Evolutionary conservation across 441 rosid genomes (phyloP), one percentile per base, ranked within the genome.

Genomic region (Geranium incanum): DNA sequence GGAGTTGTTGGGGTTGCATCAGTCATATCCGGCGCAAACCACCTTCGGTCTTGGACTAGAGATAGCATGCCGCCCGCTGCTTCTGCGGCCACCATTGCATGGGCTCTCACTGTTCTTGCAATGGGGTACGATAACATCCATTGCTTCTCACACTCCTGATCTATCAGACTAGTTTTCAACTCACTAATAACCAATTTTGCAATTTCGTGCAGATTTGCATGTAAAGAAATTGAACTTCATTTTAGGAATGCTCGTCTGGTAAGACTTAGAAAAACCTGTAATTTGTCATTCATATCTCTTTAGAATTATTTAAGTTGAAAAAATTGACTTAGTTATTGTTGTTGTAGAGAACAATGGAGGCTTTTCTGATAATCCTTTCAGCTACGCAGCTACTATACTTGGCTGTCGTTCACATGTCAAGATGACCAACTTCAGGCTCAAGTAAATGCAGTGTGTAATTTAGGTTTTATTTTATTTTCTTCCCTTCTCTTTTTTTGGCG

Each of bases 271-370:
- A 21, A 21, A 21, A 21, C 33, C 33, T 1, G 33, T 28, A 28
- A 28, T 28, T 28, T 28, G 33, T 28, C 33, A 28, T 28, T 28
- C 33, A 28, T 28, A 0, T 28, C 33, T 28, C 1, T 28, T 28
- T 28, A 28, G 33, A 28, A 28, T 28, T 28, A 28, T 28, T 1
- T 28, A 28, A 28, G 33, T 28, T 2, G 68, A 15, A 6, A 48
- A 15, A 0, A 65, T 55, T 1, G 5, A 8, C 33, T 3, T 48
- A 28, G 0, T 52, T 5, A n/a, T 74, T 75, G 60, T 78, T 1
- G n/a, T 62, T 19, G 87, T 87, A 94, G 97, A 92, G 88, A 84
- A 95, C 99, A 43, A 86, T 92, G 99, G 99, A 95, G 82, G 99
- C 99, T n/a, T 92, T 95, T 74, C 6, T 87, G 71, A 88, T 92